Base-by-base conservation (phyloP, 768 basidiomycete species). In the Obba rivulosa region DNA sequence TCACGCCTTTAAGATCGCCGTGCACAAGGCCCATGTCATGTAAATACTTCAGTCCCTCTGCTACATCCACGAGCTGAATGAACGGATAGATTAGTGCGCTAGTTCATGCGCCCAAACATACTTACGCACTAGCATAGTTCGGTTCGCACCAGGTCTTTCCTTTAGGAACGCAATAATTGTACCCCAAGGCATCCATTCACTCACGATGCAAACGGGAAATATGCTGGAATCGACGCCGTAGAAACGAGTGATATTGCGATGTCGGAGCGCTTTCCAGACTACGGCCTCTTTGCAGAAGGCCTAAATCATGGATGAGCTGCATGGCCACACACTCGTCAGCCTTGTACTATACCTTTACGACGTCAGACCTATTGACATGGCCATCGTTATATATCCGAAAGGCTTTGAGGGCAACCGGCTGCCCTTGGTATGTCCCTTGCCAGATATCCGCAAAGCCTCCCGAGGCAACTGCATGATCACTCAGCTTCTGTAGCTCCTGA, bases 361-460 rank as follows among this genome's bases (percentile, higher is more conserved):
- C n/a, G n/a, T n/a, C n/a, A n/a, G n/a, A 3, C 11, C 16, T n/a
- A 4, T 50, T 25, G 21, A 23, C 35, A 10, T 34, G 42, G 3
- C 17, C n/a, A n/a, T n/a, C n/a, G n/a, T n/a, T 41, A 34, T 16
- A 38, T n/a, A 51, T 31, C 17, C 50, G 43, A 1, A 46, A 16
- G 13, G 17, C 36, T 24, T 51, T 51, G n/a, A 51, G 16, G 34
- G 43, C 42, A 13, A 51, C 50, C 3, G 16, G 20, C n/a, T 22
- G 9, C 7, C 22, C 39, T 20, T 23, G 25, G 36, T 46, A 41
- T 8, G 31, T 24, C 2, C 50, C 45, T 5, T 31, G 36, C 49
- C 49, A 46, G 5, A 51, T 40, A 38, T 51, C 50, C 13, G 50
- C 45, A 23, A 46, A 51, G 9, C 50, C 50, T 11, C 50, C 50